Conservation (phyloP, 2,329 filamentous ascomycete genomes). For the Decorospora gaudefroyi region DNA sequence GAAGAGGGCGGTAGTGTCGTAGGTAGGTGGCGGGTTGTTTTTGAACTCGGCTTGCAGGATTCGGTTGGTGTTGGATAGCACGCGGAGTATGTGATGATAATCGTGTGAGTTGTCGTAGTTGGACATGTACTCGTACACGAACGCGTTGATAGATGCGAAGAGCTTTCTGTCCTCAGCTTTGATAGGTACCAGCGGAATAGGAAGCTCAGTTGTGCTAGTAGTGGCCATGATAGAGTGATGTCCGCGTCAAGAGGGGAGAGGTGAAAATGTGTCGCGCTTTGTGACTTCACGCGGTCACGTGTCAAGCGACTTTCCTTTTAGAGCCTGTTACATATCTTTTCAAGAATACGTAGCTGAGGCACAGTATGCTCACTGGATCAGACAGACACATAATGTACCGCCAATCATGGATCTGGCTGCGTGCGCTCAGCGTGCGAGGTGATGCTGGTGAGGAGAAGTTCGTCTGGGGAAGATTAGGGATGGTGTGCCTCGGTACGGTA, state of each 20-base stretch:
- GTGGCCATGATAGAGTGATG: no score
- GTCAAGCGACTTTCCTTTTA: slow-evolving; percentile 11
- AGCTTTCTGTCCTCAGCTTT: slow-evolving; percentile 23
- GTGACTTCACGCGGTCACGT: slow-evolving; percentile 36
- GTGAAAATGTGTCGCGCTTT: slow-evolving; percentile 12
- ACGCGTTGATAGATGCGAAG: slow-evolving; percentile 38
- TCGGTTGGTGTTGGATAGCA: slow-evolving; percentile 71
- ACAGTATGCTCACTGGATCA: no score
- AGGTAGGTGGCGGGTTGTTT: slow-evolving; percentile 38
- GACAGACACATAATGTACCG: no score
- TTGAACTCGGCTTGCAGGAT: slow-evolving; percentile 61
- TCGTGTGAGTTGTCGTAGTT: slow-evolving; percentile 78
- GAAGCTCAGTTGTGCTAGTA: no score
- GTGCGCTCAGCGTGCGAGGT: no score
- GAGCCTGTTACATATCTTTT: background rate
- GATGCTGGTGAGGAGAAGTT: slow-evolving; percentile 8
- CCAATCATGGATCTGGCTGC: no score
- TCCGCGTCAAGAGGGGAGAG: background rate
- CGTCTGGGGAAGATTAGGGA: slow-evolving; percentile 20
- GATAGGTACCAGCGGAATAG: slow-evolving; percentile 38
- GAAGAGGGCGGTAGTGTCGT: slow-evolving; percentile 63
- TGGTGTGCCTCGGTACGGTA: slow-evolving; percentile 44
- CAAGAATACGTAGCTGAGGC: background rate
- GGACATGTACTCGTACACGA: slow-evolving; percentile 47
- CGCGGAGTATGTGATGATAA: slow-evolving; percentile 80